Percentiles rank a stretch among this genome's conserved stretches.
Evolutionary conservation across 2,329 filamentous ascomycete species (phyloP).

Genomic region (Cryphonectria parasitica): DNA sequence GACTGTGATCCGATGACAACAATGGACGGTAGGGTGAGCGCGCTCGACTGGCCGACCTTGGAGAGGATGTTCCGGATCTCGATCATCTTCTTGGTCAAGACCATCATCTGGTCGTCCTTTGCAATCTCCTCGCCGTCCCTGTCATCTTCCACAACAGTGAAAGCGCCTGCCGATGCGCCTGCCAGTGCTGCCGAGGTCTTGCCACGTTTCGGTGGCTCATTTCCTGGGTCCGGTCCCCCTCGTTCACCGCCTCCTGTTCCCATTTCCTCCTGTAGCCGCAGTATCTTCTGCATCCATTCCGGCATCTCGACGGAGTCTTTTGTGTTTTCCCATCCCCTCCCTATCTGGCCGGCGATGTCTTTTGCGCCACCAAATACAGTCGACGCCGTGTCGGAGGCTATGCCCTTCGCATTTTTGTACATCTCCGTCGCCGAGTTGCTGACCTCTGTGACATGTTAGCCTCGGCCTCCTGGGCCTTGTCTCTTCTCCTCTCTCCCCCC

Average conservation of each 20-base stretch:
- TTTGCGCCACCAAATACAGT: constrained; percentile 72
- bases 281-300: constrained; percentile 79
- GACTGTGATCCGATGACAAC: constrained; percentile 99
- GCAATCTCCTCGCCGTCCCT: constrained; percentile 68
- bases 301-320: constrained; percentile 70
- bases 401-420: constrained; percentile 73
- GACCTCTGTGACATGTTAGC: constrained; percentile 57
- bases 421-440: constrained; percentile 79
- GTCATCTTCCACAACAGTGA: constrained; percentile 64
- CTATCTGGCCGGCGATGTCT: constrained; percentile 78
- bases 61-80: constrained; percentile 93
- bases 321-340: constrained; percentile 79
- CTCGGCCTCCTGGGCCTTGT: background rate
- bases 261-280: constrained; percentile 64
- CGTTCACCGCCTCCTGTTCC: constrained; percentile 49
- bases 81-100: constrained; percentile 99
- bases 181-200: constrained; percentile 60
- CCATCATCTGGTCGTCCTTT: constrained; percentile 98
- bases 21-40: constrained; percentile 89
- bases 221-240: constrained; percentile 54
- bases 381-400: constrained; percentile 69
- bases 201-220: constrained; percentile 59
- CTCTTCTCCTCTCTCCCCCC: no score
- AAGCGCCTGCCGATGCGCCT: constrained; percentile 69
- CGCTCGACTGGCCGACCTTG: constrained; percentile 87